Evolutionary conservation across 306 rosid species (phyloP).

Genomic region (Gynostemma pentaphyllum): DNA sequence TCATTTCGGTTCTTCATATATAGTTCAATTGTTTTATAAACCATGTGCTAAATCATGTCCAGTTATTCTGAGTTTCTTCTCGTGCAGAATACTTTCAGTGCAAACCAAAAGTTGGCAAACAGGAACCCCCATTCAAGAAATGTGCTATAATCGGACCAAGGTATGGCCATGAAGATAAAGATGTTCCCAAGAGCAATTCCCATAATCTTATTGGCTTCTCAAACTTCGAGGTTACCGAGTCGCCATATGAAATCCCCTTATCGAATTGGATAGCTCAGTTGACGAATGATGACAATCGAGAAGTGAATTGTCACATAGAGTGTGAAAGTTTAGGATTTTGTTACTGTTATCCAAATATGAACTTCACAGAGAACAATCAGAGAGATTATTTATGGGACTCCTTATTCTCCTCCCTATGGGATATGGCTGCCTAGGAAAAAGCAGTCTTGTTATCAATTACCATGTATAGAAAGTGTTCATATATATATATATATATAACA

Average conservation of each 20-base stretch:
- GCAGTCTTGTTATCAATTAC: neutral
- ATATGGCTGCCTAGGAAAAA: constrained; percentile 12
- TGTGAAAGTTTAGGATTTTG: constrained; percentile 15
- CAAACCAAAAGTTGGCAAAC: neutral
- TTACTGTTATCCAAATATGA: constrained; percentile 15
- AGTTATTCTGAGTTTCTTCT: neutral
- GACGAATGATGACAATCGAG: constrained; percentile 23
- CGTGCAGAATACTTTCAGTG: neutral
- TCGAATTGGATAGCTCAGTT: constrained; percentile 44
- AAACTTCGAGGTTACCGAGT: constrained; percentile 25
- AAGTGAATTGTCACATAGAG: constrained; percentile 19
- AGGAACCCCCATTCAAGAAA: neutral
- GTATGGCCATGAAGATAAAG: neutral
- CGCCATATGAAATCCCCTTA: constrained; percentile 39
- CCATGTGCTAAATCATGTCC: neutral
- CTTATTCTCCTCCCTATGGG: constrained; percentile 42
- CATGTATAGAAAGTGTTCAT: neutral
- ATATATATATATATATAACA: no score
- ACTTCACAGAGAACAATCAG: constrained; percentile 5
- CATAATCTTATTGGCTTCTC: constrained; percentile 16
- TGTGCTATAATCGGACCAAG: neutral
- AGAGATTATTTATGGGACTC: constrained; percentile 29
- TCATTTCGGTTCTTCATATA: neutral
- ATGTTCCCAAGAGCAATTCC: constrained; percentile 13
- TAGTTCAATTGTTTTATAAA: no score